Base-by-base conservation (phyloP, 371 early-diverging fungal species). In the Lichtheimia ramosa region DNA sequence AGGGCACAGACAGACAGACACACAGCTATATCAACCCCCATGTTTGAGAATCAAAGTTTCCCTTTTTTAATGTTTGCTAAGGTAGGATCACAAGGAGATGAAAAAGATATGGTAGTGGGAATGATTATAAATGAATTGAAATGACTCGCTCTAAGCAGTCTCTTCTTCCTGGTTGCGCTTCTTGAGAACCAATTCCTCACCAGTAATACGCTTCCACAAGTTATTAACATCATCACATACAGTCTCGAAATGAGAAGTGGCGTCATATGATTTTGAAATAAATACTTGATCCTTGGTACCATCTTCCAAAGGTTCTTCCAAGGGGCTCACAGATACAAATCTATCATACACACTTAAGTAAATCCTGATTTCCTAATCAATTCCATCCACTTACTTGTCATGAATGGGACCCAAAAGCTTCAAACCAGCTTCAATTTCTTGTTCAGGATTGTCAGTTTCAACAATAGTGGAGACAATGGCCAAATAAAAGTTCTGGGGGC, bases 191-290 rank as follows among this genome's bases (percentile, higher is more conserved):
- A 98, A 82, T 7, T 92, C 92, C 41, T 92, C 83, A 51, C 98
- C 99, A n/a, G 94, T 96, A 51, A 93, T 82, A 61, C 97, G 89
- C 75, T 89, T 85, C 84, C 97, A 99, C 46, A 99, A 78, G 68
- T 87, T 85, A 81, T 95, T 93, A 63, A 98, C 95, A 75, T 99
- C 99, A 43, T 92, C 89, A 76, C 93, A 97, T 20, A 97, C 92
- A 54, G 98, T 93, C 74, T 97, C 99, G 87, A 99, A 98, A 84
- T 99, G 97, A 21, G 95, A 92, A 15, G 99, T 96, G 42, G 99
- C 97, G 83, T 99, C 99, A 70, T 97, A 98, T 28, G 93, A 93
- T 65, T 90, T 91, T 59, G 96, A 90, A 50, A 99, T 84, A 75
- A 89, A 99, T 46, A 96, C 86, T 57, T 92, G 83, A 57, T 94